phyloP scores from a whole-genome alignment of 2,329 filamentous ascomycete species.

The Neonectria faginata region DNA sequence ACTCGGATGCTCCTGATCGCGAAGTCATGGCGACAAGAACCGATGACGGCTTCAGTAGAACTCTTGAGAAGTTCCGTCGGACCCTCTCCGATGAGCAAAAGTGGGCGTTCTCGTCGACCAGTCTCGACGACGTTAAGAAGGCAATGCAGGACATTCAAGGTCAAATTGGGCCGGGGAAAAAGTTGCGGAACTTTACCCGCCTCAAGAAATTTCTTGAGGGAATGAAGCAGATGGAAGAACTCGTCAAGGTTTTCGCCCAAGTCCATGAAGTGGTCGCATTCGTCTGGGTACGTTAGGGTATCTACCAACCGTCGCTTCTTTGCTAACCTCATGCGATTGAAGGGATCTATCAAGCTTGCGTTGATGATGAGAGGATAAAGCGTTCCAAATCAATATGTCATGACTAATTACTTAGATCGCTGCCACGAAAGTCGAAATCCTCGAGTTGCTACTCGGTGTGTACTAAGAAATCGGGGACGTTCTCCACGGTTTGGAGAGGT shows the following conservation, averaged over 20 bases:
- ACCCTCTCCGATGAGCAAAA: background rate
- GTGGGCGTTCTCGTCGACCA: background rate
- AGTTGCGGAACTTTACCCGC: background rate
- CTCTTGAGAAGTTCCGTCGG: background rate
- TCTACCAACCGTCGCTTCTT: background rate
- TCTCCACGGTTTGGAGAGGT: background rate
- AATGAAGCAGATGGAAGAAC: conserved; percentile 1
- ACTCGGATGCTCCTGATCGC: background rate
- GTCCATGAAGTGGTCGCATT: conserved; percentile 1
- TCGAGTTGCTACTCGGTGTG: background rate
- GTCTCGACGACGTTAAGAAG: background rate
- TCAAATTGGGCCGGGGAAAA: background rate
- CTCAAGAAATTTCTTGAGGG: background rate
- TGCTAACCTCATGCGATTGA: background rate
- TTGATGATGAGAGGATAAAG: background rate
- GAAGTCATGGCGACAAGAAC: background rate
- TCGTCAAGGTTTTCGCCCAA: background rate
- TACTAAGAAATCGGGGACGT: background rate
- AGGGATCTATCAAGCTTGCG: background rate
- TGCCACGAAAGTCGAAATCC: background rate
- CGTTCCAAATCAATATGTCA: background rate
- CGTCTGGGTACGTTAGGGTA: background rate
- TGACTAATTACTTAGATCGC: background rate
- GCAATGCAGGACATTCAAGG: background rate
- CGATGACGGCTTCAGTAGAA: background rate